Evolutionary conservation across 495 filamentous ascomycete species (phyloP).

Genomic region (Delitschia confertaspora): DNA sequence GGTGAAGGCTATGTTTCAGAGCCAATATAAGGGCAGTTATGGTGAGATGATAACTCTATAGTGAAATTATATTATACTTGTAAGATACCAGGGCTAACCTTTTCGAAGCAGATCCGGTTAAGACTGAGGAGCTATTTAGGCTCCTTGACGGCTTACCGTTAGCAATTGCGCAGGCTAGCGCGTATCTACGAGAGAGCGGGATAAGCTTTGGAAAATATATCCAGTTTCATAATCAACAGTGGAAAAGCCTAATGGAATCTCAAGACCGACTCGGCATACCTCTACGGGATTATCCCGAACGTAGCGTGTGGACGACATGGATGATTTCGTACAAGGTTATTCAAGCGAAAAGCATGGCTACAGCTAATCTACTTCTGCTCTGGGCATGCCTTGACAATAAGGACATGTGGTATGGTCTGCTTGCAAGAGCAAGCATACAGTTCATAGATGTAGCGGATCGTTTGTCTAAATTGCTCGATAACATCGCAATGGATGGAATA

Average conservation of each 20-base stretch:
- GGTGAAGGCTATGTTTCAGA: conserved; percentile 19
- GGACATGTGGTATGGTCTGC: conserved; percentile 20
- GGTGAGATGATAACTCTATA: conserved; percentile 4
- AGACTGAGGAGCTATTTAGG: conserved; percentile 8
- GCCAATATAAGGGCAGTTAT: conserved; percentile 12
- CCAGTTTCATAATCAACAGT: conserved; percentile 14
- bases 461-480: conserved; percentile 1
- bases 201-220: conserved; percentile 2
- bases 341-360: neutral
- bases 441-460: neutral
- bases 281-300: conserved; percentile 17
- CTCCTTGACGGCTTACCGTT: conserved; percentile 29
- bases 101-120: conserved; percentile 10
- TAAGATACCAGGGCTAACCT: too few relatives aligned
- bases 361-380: conserved; percentile 21
- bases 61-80: too few relatives aligned
- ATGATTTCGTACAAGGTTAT: conserved; percentile 18
- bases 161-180: conserved; percentile 28
- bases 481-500: conserved; percentile 1
- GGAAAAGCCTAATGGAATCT: conserved; percentile 12
- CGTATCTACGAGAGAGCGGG: conserved; percentile 22
- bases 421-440: neutral
- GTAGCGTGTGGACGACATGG: conserved; percentile 24
- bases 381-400: conserved; percentile 25
- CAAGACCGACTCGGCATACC: neutral